Evolutionary conservation across 805 yeast species (phyloP), one percentile per base, ranked within the genome.

Genomic region (Pichia sporocuriosa): DNA sequence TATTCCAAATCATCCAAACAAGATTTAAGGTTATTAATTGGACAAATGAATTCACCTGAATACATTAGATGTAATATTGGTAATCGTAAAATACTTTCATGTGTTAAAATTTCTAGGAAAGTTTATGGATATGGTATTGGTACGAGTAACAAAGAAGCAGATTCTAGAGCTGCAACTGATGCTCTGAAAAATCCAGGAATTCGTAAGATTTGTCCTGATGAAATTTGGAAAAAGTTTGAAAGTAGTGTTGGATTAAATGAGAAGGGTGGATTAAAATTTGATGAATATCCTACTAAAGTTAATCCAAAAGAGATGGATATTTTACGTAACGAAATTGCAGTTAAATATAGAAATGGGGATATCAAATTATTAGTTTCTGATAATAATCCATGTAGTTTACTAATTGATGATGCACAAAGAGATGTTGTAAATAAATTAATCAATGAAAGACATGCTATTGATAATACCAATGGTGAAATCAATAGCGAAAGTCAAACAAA

Each of bases 131-230:
- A 61, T 11, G 96, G 96, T 3, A 59, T 59, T 5, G 96, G 84
- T 4, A 70, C 75, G 16, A 81, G 77, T 46, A 68, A 72, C 9
- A 83, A 82, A 55, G 81, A 77, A 30, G 96, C 96, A 0, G 93
- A 95, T 1, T 61, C 76, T 16, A 67, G 82, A 43, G 96, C 96
- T 2, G 97, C 97, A 0, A 81, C 81, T 77, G 68, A 67, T 42
- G 96, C 88, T 2, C 30, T 49, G 42, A 25, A 32, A 6, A 50
- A 49, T 23, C 52, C 51, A 4, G 39, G 43, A 13, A 37, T 48
- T 4, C 36, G 39, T 13, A 35, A 39, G 15, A 40, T 48, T 4
- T 45, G 51, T 25, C 37, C 48, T 5, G 30, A 25, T 1, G 46
- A 43, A 11, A 11, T 39, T 7, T 48, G 51, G 51, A 24, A 17